Percentiles rank a stretch among this genome's conserved stretches.
phyloP scores from a whole-genome alignment of 2,329 filamentous ascomycete species.

The Lasiodiplodia theobromae region DNA sequence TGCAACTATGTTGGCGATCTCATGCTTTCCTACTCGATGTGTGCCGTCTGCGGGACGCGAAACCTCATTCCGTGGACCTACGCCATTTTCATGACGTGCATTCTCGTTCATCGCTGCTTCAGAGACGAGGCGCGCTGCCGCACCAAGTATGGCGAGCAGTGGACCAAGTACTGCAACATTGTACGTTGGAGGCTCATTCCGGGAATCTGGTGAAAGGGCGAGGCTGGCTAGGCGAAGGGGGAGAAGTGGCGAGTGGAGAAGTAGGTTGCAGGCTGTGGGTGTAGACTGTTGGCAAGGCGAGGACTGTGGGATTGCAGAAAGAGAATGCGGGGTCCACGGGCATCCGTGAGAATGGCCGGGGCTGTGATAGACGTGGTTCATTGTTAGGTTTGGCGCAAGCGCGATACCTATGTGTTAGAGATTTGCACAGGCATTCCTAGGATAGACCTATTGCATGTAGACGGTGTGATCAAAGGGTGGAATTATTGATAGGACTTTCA shows the following conservation, averaged over 20 bases:
- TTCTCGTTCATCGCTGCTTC: slow-evolving; percentile 55
- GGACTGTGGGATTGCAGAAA: not conserved
- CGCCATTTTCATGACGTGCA: slow-evolving; percentile 53
- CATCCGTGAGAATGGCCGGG: not conserved
- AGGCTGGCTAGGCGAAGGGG: too few relatives aligned
- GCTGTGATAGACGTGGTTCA: not conserved
- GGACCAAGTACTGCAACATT: slow-evolving; percentile 52
- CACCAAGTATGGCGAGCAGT: slow-evolving; percentile 55
- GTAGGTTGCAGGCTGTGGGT: not conserved
- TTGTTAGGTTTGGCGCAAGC: not conserved
- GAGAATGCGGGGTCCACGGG: too few relatives aligned
- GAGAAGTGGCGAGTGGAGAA: too few relatives aligned
- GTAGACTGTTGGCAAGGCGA: not conserved
- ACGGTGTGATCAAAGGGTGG: not conserved
- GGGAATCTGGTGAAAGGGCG: slow-evolving; percentile 42
- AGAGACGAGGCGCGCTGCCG: slow-evolving; percentile 55
- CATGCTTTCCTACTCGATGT: slow-evolving; percentile 51
- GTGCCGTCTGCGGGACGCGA: slow-evolving; percentile 50
- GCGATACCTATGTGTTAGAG: slow-evolving; percentile 2
- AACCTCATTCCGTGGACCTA: slow-evolving; percentile 55
- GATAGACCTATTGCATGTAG: not conserved
- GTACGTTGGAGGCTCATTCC: slow-evolving; percentile 54
- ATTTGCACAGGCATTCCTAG: slow-evolving; percentile 14
- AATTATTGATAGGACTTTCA: not conserved
- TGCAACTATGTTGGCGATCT: slow-evolving; percentile 53